These are phyloP conservation scores for Populus hybrid DNA, from an alignment of 441 rosid genomes.

Conservation along the genomic window DNA sequence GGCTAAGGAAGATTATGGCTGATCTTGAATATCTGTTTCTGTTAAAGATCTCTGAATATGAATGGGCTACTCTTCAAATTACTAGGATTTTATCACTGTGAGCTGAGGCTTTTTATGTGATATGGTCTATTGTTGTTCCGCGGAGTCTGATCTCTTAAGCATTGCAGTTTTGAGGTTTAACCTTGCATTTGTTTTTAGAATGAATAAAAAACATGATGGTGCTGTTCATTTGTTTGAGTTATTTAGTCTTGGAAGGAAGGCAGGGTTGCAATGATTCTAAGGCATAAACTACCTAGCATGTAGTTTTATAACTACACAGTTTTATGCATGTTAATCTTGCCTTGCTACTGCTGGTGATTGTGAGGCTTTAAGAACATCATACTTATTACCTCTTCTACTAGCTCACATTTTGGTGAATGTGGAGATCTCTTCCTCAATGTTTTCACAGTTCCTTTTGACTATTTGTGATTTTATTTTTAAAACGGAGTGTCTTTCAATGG, in stretches of 20 bases:
- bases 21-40: not conserved
- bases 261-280: not conserved
- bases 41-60: not conserved
- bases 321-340: too few relatives aligned
- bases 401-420: not conserved
- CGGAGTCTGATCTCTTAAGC: not conserved
- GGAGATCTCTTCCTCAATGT: not conserved
- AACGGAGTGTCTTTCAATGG: not conserved
- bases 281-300: not conserved
- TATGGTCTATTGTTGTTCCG: not conserved
- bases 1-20: not conserved
- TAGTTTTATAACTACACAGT: too few relatives aligned
- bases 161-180: not conserved
- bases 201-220: not conserved
- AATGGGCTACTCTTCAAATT: not conserved
- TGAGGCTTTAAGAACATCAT: too few relatives aligned
- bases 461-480: too few relatives aligned
- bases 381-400: too few relatives aligned
- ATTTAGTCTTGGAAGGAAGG: too few relatives aligned
- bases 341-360: too few relatives aligned
- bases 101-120: not conserved
- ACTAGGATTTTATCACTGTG: not conserved
- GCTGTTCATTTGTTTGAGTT: not conserved
- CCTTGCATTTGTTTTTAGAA: not conserved
- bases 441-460: not conserved